Conservation (phyloP, 2,329 filamentous ascomycete genomes). For the Nemania sp. region DNA sequence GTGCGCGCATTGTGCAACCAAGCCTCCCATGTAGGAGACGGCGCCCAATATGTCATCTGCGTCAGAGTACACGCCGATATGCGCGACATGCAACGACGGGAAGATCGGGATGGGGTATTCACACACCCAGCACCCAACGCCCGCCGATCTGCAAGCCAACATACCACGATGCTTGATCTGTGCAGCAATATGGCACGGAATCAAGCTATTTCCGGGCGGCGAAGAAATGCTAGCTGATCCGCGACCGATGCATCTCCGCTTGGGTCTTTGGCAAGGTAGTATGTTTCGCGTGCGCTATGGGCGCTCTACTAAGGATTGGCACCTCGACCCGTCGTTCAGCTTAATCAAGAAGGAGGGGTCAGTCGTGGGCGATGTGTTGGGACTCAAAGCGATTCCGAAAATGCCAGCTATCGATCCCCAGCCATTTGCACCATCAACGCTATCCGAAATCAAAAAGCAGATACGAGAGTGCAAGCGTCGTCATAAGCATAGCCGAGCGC, state of each 20-base stretch:
- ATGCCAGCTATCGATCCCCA: constrained; percentile 2
- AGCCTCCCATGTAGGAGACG: background rate
- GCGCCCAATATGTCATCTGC: background rate
- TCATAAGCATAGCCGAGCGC: constrained; percentile 2
- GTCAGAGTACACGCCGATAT: background rate
- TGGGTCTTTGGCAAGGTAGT: background rate
- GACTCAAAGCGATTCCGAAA: constrained; percentile 3
- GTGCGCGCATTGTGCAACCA: background rate
- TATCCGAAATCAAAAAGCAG: constrained; percentile 4
- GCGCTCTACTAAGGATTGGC: constrained; percentile 2
- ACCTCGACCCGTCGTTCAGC: constrained; percentile 7
- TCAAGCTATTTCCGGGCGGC: background rate
- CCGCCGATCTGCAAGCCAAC: background rate
- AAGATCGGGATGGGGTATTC: background rate
- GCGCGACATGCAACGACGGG: constrained; percentile 8
- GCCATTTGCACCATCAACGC: background rate
- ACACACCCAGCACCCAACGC: constrained; percentile 3
- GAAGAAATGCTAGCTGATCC: constrained; percentile 3
- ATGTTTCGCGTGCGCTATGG: constrained; percentile 16
- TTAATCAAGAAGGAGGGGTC: background rate
- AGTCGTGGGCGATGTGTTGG: background rate
- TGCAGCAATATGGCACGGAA: constrained; percentile 11
- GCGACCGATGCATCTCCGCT: constrained; percentile 8
- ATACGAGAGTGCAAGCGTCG: constrained; percentile 7
- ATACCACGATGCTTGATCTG: constrained; percentile 4